A percentile compares a stretch with the other conserved stretches of the same genome.
phyloP scores from a whole-genome alignment of 768 basidiomycete genomes.

The Tylopilus sp. region DNA sequence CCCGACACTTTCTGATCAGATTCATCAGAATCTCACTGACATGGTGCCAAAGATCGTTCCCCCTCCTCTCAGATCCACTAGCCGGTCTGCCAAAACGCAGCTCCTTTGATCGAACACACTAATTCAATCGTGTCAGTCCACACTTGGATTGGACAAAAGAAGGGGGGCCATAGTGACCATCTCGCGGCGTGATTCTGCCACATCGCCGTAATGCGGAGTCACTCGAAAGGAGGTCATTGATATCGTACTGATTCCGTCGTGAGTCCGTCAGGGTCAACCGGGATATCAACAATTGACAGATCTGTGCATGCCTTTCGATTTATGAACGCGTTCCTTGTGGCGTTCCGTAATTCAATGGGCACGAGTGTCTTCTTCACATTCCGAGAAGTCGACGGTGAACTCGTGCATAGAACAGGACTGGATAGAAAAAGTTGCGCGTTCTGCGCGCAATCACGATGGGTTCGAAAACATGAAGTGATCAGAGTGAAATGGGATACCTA shows the following conservation, averaged over 20 bases:
- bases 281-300: not conserved
- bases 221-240: not conserved
- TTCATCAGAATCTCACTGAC: not conserved
- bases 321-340: conserved; percentile 5
- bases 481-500: not conserved
- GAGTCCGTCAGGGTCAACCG: conserved; percentile 14
- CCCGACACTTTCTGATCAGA: not conserved
- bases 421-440: not conserved
- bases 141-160: not conserved
- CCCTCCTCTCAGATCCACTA: no score
- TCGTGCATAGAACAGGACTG: not conserved
- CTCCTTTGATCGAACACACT: not conserved
- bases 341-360: conserved; percentile 3
- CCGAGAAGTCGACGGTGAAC: conserved; percentile 1
- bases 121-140: not conserved
- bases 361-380: not conserved
- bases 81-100: not conserved
- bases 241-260: not conserved
- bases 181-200: conserved; percentile 12
- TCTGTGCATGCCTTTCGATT: not conserved
- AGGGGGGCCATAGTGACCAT: conserved; percentile 1
- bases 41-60: not conserved
- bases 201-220: conserved; percentile 12
- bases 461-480: conserved; percentile 2
- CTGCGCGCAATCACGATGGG: not conserved